phyloP scores from a whole-genome alignment of 805 yeast genomes.

The Pichia kluyveri region DNA sequence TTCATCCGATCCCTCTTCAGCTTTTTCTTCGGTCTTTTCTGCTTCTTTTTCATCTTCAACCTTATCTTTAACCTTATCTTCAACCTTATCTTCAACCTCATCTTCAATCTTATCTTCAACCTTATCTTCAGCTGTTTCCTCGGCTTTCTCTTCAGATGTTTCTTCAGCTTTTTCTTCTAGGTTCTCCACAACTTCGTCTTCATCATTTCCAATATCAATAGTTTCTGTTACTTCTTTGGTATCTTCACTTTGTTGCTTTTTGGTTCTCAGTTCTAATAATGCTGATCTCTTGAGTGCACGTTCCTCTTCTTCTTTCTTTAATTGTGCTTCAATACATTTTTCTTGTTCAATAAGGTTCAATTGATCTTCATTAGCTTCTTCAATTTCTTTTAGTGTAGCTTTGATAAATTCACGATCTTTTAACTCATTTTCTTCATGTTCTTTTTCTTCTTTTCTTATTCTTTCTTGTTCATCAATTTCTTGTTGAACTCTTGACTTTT shows the following conservation, averaged over 20 bases:
- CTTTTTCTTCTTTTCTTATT: background rate
- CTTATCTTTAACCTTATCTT: background rate
- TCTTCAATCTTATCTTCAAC: background rate
- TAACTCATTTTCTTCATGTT: background rate
- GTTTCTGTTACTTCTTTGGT: too few species aligned
- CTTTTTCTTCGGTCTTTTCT: background rate
- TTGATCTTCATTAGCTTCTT: background rate
- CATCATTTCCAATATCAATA: too few species aligned
- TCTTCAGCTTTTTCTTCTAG: too few species aligned
- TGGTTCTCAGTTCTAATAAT: too few species aligned
- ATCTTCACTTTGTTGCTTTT: background rate
- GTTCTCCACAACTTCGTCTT: too few species aligned
- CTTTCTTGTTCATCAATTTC: background rate
- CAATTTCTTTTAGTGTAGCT: background rate
- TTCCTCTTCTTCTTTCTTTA: background rate
- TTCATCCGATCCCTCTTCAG: background rate
- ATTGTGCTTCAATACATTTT: background rate
- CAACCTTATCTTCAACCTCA: background rate
- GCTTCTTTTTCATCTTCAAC: background rate
- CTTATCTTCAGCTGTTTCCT: background rate
- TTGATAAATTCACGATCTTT: background rate
- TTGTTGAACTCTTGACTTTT: background rate
- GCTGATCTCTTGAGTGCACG: too few species aligned
- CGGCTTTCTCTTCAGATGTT: too few species aligned
- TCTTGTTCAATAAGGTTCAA: background rate